Base-by-base conservation (phyloP, 345 rosid genomes). In the Mallotus nudiflorus region DNA sequence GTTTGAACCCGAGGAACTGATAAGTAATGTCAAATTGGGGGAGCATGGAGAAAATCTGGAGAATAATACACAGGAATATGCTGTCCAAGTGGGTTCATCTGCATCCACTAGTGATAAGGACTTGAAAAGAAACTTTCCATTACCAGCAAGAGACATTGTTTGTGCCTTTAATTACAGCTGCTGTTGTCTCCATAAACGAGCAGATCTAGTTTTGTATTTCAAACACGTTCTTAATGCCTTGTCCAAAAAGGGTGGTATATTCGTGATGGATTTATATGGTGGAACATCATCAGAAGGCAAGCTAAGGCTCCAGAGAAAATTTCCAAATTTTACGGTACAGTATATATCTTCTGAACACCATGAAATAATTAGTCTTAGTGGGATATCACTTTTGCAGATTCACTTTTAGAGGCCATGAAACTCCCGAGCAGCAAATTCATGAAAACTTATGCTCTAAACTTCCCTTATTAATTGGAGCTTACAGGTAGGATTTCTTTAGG, bases 81-180 rank as follows among this genome's bases (percentile, higher is more conserved):
- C 40, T 11, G 24, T 53, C 63, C 69, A 59, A 49, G 64, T 14
- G 49, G 58, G 59, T 61, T 70, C 75, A 25, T 14, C 59, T 37
- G 61, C 56, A 69, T 73, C 71, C 27, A 39, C 56, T 8, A 64
- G 71, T 56, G 70, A 82, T 67, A 71, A 75, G 66, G 42, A 57
- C 79, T 0, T 46, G 27, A 78, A 73, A 82, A 78, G 63, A 72
- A 82, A 77, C 51, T 66, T 59, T 54, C 61, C 48, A 1, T 76
- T 87, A 45, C 87, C 88, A 10, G 83, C 87, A 52, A 88, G 94
- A 77, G 98, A 93, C 80, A 89, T 91, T 6, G 85, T 93, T 25
- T 93, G 96, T 67, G 97, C 98, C 75, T 93, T 93, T 69, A 91
- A 93, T 75, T 93, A 85, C 78, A 93, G 98, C 77, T 91, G 97